These are phyloP conservation scores for Nakazawaea ernobii DNA, from an alignment of 805 yeast species.

Conservation along the genomic window DNA sequence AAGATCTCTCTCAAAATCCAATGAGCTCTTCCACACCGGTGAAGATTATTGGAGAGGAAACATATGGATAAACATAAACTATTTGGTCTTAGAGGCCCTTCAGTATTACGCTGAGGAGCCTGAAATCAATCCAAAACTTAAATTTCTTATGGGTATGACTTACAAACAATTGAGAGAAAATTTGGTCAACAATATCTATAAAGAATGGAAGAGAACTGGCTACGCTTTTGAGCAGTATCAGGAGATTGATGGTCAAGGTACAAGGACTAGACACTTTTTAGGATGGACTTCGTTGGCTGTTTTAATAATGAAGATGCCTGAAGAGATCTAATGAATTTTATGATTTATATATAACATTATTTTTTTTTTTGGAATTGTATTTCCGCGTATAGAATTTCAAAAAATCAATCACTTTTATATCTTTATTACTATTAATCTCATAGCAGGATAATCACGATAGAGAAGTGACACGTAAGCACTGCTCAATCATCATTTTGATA, in stretches of 20 bases:
- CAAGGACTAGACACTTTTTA: constrained; percentile 81
- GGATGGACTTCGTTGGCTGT: constrained; percentile 92
- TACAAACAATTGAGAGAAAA: constrained; percentile 60
- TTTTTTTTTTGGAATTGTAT: background rate
- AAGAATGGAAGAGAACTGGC: constrained; percentile 72
- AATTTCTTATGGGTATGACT: constrained; percentile 35
- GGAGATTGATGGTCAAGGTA: constrained; percentile 65
- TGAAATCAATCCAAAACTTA: constrained; percentile 24
- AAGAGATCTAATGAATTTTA: constrained; percentile 16
- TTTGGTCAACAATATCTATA: constrained; percentile 59
- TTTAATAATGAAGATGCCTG: constrained; percentile 80
- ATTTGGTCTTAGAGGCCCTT: constrained; percentile 68
- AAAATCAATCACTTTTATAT: background rate
- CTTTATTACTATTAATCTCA: constrained; percentile 1
- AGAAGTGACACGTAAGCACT: too few species aligned
- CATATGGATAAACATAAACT: constrained; percentile 89
- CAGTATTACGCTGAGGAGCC: constrained; percentile 41
- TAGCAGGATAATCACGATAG: background rate
- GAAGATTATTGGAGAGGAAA: constrained; percentile 97
- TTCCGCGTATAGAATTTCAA: background rate
- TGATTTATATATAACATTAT: background rate
- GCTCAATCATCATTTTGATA: background rate
- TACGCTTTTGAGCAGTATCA: constrained; percentile 90
- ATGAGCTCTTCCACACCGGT: constrained; percentile 60
- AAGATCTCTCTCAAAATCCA: constrained; percentile 69